Conservation (phyloP, 139 green algal genomes). For the Picochlorum sp. region DNA sequence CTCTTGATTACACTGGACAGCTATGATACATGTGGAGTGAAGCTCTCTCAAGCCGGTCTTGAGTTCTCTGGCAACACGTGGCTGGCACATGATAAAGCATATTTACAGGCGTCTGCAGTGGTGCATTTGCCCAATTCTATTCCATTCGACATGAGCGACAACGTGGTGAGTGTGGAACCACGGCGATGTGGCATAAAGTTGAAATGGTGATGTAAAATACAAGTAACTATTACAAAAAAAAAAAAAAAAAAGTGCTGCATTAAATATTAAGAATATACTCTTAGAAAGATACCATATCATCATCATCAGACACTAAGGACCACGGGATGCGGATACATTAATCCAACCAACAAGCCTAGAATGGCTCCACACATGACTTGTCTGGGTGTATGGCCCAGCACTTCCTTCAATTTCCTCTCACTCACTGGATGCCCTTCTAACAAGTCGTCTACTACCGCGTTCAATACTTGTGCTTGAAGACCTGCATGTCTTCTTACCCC, state of each 20-base stretch:
- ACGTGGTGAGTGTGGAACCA: constrained; percentile 12
- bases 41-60: constrained; percentile 5
- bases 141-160: constrained; percentile 20
- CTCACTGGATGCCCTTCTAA: constrained; percentile 60
- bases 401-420: constrained; percentile 85
- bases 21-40: constrained; percentile 2
- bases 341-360: constrained; percentile 39
- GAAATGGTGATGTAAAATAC: constrained; percentile 8
- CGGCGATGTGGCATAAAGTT: constrained; percentile 27
- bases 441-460: constrained; percentile 71
- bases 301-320: too few species aligned
- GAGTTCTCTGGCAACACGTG: constrained; percentile 8
- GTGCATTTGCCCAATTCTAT: constrained; percentile 19
- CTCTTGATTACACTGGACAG: constrained; percentile 18
- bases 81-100: background rate
- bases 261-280: background rate
- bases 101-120: background rate
- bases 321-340: constrained; percentile 33
- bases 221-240: background rate
- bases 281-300: background rate
- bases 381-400: constrained; percentile 86
- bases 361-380: constrained; percentile 60
- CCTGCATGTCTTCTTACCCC: constrained; percentile 88
- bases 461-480: constrained; percentile 84
- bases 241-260: background rate